A percentile compares a stretch with the other conserved stretches of the same genome.
Conservation (phyloP, 2,329 filamentous ascomycete species). For the Aspergillus awamori region DNA sequence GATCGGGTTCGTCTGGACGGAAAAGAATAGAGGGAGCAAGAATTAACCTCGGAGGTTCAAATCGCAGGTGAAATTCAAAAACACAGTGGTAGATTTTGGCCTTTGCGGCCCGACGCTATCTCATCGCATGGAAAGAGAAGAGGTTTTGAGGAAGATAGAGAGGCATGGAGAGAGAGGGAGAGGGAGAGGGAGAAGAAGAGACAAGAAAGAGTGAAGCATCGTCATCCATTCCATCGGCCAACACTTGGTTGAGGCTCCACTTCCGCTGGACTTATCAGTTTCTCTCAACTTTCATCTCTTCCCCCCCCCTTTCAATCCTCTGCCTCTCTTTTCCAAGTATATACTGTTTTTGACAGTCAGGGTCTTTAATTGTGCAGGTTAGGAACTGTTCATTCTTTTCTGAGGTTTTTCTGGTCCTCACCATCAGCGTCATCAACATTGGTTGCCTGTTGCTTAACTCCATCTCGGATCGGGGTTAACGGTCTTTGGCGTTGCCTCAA, state of each 20-base stretch:
- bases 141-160: not conserved
- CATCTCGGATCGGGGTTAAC: slow-evolving; percentile 25
- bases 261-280: not conserved
- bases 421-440: slow-evolving; percentile 20
- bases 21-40: not conserved
- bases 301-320: not conserved
- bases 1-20: too few relatives aligned
- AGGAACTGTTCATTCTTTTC: not conserved
- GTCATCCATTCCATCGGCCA: slow-evolving; percentile 6
- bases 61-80: not conserved
- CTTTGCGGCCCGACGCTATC: slow-evolving; percentile 31
- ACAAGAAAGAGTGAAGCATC: slow-evolving; percentile 12
- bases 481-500: slow-evolving; percentile 24
- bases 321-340: not conserved
- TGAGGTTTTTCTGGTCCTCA: not conserved
- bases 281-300: not conserved
- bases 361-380: too few relatives aligned
- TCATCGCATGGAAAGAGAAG: slow-evolving; percentile 25
- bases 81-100: slow-evolving; percentile 24
- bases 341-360: too few relatives aligned
- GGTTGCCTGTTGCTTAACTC: slow-evolving; percentile 17
- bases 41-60: not conserved
- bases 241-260: slow-evolving; percentile 10
- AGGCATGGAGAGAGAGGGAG: not conserved
- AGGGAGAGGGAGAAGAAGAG: slow-evolving; percentile 5